A percentile compares a stretch with the other conserved stretches of the same genome.
phyloP scores from a whole-genome alignment of 352 stramenopile species.

The Globisporangium spinosum region DNA sequence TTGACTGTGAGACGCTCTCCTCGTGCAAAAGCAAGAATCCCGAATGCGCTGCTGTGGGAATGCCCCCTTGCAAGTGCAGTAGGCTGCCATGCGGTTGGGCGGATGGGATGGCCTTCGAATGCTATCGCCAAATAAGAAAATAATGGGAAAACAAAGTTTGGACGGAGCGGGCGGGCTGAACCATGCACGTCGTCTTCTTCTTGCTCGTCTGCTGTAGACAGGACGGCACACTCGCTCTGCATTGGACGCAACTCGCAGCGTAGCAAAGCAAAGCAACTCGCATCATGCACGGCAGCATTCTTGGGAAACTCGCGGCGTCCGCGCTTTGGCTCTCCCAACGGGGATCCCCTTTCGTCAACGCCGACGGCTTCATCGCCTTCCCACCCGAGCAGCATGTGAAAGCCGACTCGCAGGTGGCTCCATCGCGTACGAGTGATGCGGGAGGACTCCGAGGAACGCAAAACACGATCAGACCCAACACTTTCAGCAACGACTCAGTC shows the following conservation, averaged over 20 bases:
- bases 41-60: no score
- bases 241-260: neutral
- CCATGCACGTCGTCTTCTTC: neutral
- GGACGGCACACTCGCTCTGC: neutral
- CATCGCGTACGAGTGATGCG: neutral
- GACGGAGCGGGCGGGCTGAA: neutral
- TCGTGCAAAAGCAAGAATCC: no score
- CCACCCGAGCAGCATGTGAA: constrained; percentile 14
- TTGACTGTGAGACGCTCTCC: neutral
- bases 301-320: neutral
- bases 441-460: neutral
- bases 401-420: neutral
- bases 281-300: neutral
- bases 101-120: neutral
- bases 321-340: neutral
- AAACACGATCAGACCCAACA: neutral
- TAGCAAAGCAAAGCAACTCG: neutral
- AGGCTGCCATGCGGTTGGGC: neutral
- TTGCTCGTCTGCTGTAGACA: neutral
- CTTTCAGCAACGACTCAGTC: neutral
- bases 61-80: neutral
- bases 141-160: neutral
- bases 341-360: neutral
- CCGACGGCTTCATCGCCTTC: constrained; percentile 19
- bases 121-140: neutral